Evolutionary conservation across 2,329 filamentous ascomycete species (phyloP), one percentile per base, ranked within the genome.

Genomic region (Chaetomiaceae sp.): DNA sequence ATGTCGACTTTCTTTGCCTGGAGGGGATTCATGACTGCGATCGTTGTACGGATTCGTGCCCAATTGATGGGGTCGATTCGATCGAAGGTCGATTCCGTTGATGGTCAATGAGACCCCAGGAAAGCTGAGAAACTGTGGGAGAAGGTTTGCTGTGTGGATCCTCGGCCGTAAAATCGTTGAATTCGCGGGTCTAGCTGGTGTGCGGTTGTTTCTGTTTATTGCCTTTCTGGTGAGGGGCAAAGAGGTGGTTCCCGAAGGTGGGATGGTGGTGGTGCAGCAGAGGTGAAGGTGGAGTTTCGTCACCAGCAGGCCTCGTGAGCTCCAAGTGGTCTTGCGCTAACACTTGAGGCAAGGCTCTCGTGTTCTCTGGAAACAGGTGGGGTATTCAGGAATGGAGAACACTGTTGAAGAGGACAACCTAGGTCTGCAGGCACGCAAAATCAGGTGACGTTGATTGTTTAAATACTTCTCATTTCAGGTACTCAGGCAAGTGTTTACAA

Each of bases 1-100:
- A 96, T 80, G 73, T 99, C 93, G 65, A 97, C 81, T 79, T 99
- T 97, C 80, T 96, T 96, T 81, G 95, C 91, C 79, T 96, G 89
- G 70, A 91, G 89, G 63, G 92, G 92, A 71, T 96, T 96, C 89
- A 97, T 95, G 55, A 42, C 52, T 53, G 57, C 53, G 37, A n/a
- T 8, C 39, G 13, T 34, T n/a, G 19, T 8, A 13, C 12, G 19
- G 30, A 9, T 9, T 20, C 7, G 41, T 19, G 16, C 17, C 13
- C 23, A 30, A 39, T 44, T 13, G 38, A 44, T 34, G 7, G 41
- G n/a, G 3, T 30, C 16, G 51, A 34, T 1, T 21, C 16, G 47
- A 27, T 14, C n/a, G 25, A 14, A 14, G 25, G 44, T 48, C 34
- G 33, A 41, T 27, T 9, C 21, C 10, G 30, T 10, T n/a, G 7